Base-by-base conservation (phyloP, 768 basidiomycete genomes). In the Postia placenta region DNA sequence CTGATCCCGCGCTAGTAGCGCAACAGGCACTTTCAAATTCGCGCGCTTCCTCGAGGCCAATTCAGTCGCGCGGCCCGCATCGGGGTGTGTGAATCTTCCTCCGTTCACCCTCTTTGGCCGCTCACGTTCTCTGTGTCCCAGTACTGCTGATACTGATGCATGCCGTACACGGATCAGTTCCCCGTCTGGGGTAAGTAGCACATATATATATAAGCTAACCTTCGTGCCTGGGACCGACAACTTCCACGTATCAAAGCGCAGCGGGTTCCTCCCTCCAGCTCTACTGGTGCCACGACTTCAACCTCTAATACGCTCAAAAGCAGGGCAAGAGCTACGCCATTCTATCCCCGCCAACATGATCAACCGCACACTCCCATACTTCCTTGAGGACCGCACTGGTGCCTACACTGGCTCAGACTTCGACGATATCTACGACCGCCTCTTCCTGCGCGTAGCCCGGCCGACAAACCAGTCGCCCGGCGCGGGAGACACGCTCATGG, bases 361-460 rank as follows among this genome's bases (percentile, higher is more conserved):
- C 56, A 51, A 20, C 65, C 62, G 39, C 39, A 43, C 60, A 1
- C 70, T 79, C 49, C 80, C 81, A 15, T 76, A 76, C 54, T 75
- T 75, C 40, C 73, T 86, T 38, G 85, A 87, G 63, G 85, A 87
- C 68, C 78, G 82, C 40, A 81, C 85, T 0, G 83, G 78, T 17
- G 64, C 67, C 12, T 64, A 75, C 50, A 67, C 72, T 11, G 65
- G 68, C 41, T 74, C 83, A 1, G 84, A 89, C 70, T 87, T 80
- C 53, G 84, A 86, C 60, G 86, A 89, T 57, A 76, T 87, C 56
- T 88, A 87, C 60, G 86, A 89, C 65, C 78, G 86, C 47, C 67
- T 80, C 54, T 87, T 85, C 69, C 74, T 84, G 44, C 83, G 80
- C 50, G 73, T 87, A 28, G 64, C 75, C 4, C 74, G 76, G 2